Evolutionary conservation across 2,329 filamentous ascomycete genomes (phyloP).

Genomic region (Karstenula rhodostoma): DNA sequence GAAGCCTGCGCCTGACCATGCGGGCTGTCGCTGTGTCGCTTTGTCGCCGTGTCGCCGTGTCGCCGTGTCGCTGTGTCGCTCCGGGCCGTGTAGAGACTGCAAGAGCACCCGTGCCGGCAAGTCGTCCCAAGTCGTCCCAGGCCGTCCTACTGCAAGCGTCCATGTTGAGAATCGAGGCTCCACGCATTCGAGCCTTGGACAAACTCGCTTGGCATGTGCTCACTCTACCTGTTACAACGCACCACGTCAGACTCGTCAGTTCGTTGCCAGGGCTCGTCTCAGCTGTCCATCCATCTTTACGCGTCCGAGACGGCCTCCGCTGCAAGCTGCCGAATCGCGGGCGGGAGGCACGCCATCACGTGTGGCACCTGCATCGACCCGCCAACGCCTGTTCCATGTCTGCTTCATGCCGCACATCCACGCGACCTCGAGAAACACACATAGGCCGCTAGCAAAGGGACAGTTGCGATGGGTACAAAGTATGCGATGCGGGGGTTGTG

Average conservation of each 20-base stretch:
- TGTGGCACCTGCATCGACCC: too few relatives aligned
- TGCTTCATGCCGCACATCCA: too few relatives aligned
- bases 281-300: not conserved
- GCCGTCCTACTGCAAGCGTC: not conserved
- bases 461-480: not conserved
- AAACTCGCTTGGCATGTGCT: conserved; percentile 11
- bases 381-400: too few relatives aligned
- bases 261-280: not conserved
- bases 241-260: not conserved
- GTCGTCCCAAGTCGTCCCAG: too few relatives aligned
- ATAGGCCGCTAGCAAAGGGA: not conserved
- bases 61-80: conserved; percentile 6
- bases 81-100: conserved; percentile 12
- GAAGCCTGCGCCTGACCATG: conserved; percentile 25
- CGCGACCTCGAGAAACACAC: not conserved
- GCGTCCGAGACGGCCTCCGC: not conserved
- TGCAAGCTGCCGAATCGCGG: conserved; percentile 3
- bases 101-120: not conserved
- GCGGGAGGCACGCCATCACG: conserved; percentile 2
- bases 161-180: not conserved
- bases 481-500: not conserved
- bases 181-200: conserved; percentile 3
- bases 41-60: too few relatives aligned
- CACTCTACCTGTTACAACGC: not conserved
- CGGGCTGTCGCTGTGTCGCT: conserved; percentile 18